Evolutionary conservation across 2,329 filamentous ascomycete genomes (phyloP).

Genomic region (Epichloe typhina): DNA sequence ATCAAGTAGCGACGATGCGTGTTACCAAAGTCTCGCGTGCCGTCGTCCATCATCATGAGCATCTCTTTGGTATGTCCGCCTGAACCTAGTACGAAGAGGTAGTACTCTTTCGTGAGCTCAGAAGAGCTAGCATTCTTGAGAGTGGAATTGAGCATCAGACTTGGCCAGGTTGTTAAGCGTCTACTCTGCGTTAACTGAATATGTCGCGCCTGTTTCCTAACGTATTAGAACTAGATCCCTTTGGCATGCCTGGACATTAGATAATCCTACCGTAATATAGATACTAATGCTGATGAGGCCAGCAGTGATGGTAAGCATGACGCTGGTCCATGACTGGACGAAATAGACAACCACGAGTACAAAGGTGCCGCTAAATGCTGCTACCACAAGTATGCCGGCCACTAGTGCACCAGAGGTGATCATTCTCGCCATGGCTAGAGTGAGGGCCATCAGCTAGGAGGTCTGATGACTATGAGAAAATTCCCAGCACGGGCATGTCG

Average conservation of each 20-base stretch:
- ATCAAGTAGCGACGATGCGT: slow-evolving; percentile 72
- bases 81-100: slow-evolving; percentile 76
- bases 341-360: neutral
- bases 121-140: neutral
- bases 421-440: neutral
- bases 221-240: neutral
- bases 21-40: slow-evolving; percentile 34
- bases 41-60: slow-evolving; percentile 63
- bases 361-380: neutral
- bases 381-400: neutral
- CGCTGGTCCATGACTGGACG: neutral
- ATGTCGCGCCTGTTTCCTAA: slow-evolving; percentile 15
- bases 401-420: neutral
- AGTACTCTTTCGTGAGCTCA: slow-evolving; percentile 28
- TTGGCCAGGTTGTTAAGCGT: slow-evolving; percentile 9
- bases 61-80: slow-evolving; percentile 95
- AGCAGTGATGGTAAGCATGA: slow-evolving; percentile 8
- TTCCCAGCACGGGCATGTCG: neutral
- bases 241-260: neutral
- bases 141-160: neutral
- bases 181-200: slow-evolving; percentile 14
- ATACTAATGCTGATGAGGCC: slow-evolving; percentile 12
- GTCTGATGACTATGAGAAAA: neutral
- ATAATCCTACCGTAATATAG: slow-evolving; percentile 17
- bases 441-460: neutral